phyloP scores from a whole-genome alignment of 495 filamentous ascomycete genomes.

The Aspergillus wentii region DNA sequence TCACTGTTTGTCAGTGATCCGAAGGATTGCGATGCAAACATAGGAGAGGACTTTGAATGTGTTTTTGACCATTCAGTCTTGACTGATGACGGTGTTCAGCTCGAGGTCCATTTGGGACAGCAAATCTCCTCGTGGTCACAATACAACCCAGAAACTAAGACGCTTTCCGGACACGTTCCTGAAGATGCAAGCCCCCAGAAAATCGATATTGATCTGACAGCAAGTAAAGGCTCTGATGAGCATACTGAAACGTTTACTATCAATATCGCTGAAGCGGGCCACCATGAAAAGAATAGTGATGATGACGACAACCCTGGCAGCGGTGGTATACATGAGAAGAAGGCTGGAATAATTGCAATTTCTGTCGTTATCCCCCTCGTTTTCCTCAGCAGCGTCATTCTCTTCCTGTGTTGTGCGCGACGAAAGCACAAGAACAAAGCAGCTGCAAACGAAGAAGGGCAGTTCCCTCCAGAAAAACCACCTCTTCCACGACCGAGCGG shows the following conservation, averaged over 20 bases:
- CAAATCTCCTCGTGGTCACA: constrained; percentile 58
- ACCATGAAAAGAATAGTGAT: constrained; percentile 6
- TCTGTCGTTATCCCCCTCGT: constrained; percentile 38
- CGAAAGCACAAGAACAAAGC: constrained; percentile 24
- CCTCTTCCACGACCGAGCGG: constrained; percentile 16
- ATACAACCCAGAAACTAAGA: constrained; percentile 52
- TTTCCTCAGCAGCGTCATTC: constrained; percentile 23
- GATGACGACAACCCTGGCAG: constrained; percentile 7
- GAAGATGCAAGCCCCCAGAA: constrained; percentile 30
- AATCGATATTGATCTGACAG: constrained; percentile 46
- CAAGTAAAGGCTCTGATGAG: constrained; percentile 38
- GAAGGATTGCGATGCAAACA: constrained; percentile 47
- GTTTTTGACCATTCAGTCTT: constrained; percentile 54
- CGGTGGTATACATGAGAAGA: constrained; percentile 13
- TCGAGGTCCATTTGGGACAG: constrained; percentile 49
- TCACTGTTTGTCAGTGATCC: constrained; percentile 42
- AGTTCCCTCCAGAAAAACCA: constrained; percentile 16
- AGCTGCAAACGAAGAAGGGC: constrained; percentile 21
- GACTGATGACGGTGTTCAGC: constrained; percentile 43
- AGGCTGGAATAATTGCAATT: constrained; percentile 41
- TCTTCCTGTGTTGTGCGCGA: constrained; percentile 41
- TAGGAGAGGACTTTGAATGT: constrained; percentile 62
- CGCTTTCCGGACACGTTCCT: constrained; percentile 62
- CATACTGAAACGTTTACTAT: constrained; percentile 49
- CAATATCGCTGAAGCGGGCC: constrained; percentile 28